phyloP scores from a whole-genome alignment of 176 grass and related monocot species.

The Eremochloa ophiuroides region DNA sequence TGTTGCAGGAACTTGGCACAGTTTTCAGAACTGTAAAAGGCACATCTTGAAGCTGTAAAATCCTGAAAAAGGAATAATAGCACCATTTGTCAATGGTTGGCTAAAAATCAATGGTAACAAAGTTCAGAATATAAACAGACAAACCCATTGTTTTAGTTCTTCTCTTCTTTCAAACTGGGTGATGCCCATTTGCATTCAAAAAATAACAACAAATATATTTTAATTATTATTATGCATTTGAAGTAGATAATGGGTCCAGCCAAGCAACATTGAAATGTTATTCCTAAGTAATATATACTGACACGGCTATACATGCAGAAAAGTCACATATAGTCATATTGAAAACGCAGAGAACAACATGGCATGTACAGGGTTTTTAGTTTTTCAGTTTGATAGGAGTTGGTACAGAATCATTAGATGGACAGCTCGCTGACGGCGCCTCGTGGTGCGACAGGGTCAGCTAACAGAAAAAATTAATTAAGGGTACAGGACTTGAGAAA shows the following conservation, averaged over 20 bases:
- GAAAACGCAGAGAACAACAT: neutral
- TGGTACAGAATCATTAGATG: neutral
- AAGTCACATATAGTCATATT: neutral
- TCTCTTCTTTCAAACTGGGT: neutral
- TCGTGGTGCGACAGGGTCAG: no score
- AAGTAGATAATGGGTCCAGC: constrained; percentile 1
- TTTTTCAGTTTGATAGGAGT: constrained; percentile 1
- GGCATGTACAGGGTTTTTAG: neutral
- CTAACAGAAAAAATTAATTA: neutral
- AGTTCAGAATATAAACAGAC: neutral
- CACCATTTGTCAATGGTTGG: constrained; percentile 2
- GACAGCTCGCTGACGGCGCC: no score
- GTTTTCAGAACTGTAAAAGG: constrained; percentile 46
- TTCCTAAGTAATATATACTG: neutral
- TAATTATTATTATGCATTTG: neutral
- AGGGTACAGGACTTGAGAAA: neutral
- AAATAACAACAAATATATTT: neutral
- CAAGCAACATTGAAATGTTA: neutral
- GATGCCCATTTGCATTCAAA: neutral
- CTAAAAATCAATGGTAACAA: neutral
- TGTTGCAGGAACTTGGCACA: constrained; percentile 58
- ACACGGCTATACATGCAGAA: neutral
- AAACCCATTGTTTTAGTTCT: neutral
- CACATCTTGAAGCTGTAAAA: constrained; percentile 54
- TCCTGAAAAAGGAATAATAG: constrained; percentile 51